A percentile compares a stretch with the other conserved stretches of the same genome.
Evolutionary conservation across 1,139 yeast genomes (phyloP).

Genomic region (Eremothecium gossypii): DNA sequence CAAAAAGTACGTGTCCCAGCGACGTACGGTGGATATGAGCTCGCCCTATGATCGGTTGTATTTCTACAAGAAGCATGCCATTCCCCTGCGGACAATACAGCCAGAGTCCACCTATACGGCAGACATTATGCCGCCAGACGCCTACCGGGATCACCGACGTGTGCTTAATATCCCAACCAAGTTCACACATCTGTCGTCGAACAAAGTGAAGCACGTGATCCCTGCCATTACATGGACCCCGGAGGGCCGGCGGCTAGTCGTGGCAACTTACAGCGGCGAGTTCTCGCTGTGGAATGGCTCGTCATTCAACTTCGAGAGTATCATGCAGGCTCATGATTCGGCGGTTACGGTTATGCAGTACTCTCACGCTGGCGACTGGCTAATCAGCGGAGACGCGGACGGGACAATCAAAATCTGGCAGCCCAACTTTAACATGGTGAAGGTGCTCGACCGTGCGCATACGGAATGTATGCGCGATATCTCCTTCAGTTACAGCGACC

Average conservation of each 20-base stretch:
- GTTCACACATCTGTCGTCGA: conserved; percentile 83
- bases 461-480: conserved; percentile 73
- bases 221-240: conserved; percentile 94
- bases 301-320: conserved; percentile 91
- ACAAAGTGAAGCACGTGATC: conserved; percentile 86
- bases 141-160: conserved; percentile 44
- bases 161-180: conserved; percentile 59
- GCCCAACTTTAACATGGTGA: conserved; percentile 93
- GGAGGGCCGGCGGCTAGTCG: conserved; percentile 82
- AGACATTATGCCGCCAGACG: conserved; percentile 63
- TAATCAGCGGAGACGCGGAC: conserved; percentile 85
- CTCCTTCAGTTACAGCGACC: conserved; percentile 82
- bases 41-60: conserved; percentile 71
- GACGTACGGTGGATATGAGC: conserved; percentile 86
- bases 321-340: conserved; percentile 96
- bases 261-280: conserved; percentile 90
- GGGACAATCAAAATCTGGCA: conserved; percentile 95
- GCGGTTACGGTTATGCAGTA: conserved; percentile 75
- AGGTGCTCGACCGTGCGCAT: conserved; percentile 68
- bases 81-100: conserved; percentile 47
- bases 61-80: conserved; percentile 49
- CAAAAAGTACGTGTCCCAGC: conserved; percentile 44
- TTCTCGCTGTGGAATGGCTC: conserved; percentile 96
- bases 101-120: conserved; percentile 73
- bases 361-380: conserved; percentile 91